Conservation (phyloP, 73 alveolate species). For the Paramecium bursaria region DNA sequence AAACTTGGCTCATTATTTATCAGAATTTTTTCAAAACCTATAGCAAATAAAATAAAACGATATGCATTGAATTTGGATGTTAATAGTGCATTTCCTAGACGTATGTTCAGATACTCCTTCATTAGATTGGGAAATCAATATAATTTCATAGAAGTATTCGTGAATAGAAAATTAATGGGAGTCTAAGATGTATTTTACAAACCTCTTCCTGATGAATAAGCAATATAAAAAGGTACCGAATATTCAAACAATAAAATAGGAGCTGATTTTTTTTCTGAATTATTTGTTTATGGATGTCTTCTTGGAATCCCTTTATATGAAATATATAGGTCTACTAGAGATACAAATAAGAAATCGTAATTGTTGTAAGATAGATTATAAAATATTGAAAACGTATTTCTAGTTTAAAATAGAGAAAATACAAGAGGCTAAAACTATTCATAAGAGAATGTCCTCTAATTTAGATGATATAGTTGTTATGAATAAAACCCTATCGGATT, state of each 20-base stretch:
- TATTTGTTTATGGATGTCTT: neutral
- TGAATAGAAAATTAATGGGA: constrained; percentile 6
- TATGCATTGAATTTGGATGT: neutral
- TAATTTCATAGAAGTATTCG: neutral
- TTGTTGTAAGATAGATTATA: no score
- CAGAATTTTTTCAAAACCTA: no score
- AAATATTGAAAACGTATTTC: no score
- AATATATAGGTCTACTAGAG: neutral
- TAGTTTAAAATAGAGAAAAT: no score
- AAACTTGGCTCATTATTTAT: no score
- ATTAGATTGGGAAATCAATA: constrained; percentile 37
- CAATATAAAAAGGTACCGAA: neutral
- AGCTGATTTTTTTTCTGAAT: constrained; percentile 19
- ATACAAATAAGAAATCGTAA: neutral
- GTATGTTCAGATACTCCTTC: constrained; percentile 1
- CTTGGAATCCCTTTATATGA: constrained; percentile 34
- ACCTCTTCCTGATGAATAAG: constrained; percentile 51
- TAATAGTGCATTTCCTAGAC: neutral
- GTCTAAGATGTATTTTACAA: neutral
- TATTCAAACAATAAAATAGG: neutral
- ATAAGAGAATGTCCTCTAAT: no score
- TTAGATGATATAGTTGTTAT: no score
- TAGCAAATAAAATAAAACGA: no score
- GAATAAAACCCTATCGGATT: no score
- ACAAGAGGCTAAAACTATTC: no score